Conservation (phyloP, 2,329 filamentous ascomycete species). For the Graphilbum fragrans region DNA sequence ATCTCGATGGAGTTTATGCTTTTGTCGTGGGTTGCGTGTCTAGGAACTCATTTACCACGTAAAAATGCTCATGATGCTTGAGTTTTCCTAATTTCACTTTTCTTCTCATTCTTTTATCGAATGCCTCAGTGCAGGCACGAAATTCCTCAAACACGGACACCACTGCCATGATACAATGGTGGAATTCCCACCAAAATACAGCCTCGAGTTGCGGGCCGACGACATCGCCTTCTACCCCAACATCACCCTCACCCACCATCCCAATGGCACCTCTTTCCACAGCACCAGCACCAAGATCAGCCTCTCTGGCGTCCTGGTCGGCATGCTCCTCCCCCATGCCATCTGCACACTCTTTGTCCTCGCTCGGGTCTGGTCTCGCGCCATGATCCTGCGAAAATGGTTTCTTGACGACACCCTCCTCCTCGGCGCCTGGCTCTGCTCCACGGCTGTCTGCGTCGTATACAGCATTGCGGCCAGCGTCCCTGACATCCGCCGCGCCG, state of each 20-base stretch:
- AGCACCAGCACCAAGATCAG: too few relatives aligned
- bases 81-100: too few relatives aligned
- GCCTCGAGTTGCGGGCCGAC: too few relatives aligned
- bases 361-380: slow-evolving; percentile 16
- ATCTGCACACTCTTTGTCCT: slow-evolving; percentile 19
- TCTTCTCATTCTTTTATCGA: too few relatives aligned
- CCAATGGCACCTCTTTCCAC: not conserved
- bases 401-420: slow-evolving; percentile 21
- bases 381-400: slow-evolving; percentile 18
- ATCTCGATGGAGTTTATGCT: too few relatives aligned
- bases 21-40: too few relatives aligned
- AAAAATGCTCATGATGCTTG: too few relatives aligned
- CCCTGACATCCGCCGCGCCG: slow-evolving; percentile 10
- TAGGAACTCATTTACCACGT: too few relatives aligned
- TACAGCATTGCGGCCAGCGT: slow-evolving; percentile 18
- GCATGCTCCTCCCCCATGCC: slow-evolving; percentile 19
- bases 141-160: too few relatives aligned
- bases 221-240: not conserved
- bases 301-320: slow-evolving; percentile 16
- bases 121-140: too few relatives aligned
- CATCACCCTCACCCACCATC: not conserved
- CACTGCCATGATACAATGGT: too few relatives aligned
- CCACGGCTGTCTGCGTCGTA: slow-evolving; percentile 18
- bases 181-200: not conserved
- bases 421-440: slow-evolving; percentile 18